phyloP scores from a whole-genome alignment of 148 eudicot genomes.

The Amaranthus cruentus region DNA sequence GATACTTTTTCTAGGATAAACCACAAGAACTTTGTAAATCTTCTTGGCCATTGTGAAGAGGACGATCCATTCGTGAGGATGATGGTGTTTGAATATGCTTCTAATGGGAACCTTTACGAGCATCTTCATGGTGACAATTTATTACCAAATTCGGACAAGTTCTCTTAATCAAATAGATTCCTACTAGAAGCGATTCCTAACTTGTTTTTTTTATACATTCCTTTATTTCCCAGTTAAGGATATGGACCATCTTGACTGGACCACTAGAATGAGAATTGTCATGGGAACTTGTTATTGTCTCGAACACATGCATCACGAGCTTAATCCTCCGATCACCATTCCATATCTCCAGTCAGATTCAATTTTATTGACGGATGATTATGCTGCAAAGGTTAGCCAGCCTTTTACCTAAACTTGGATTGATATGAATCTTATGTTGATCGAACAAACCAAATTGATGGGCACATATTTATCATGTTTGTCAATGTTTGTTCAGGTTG shows the following conservation, averaged over 20 bases:
- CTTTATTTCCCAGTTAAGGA: conserved; percentile 37
- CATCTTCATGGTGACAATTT: conserved; percentile 55
- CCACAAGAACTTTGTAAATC: conserved; percentile 66
- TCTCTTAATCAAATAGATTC: not conserved
- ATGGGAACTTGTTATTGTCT: conserved; percentile 70
- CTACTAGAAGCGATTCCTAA: not conserved
- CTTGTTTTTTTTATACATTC: not conserved
- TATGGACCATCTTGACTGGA: conserved; percentile 63
- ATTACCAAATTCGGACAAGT: not conserved
- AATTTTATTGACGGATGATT: conserved; percentile 49
- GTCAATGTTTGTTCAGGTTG: conserved; percentile 20
- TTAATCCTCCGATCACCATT: conserved; percentile 43
- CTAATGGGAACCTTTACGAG: conserved; percentile 61
- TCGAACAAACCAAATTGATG: not conserved
- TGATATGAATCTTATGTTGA: not conserved
- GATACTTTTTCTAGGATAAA: conserved; percentile 49
- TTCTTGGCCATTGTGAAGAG: conserved; percentile 66
- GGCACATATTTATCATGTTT: not conserved
- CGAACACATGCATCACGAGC: conserved; percentile 57
- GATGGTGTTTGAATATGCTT: conserved; percentile 78
- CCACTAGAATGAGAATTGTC: conserved; percentile 47
- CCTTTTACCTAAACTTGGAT: not conserved
- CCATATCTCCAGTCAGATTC: conserved; percentile 43
- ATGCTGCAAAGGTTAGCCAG: conserved; percentile 53
- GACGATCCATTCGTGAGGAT: conserved; percentile 64